Evolutionary conservation across 1,284 basidiomycete species (phyloP).

Genomic region (Papiliotrema flavescens): DNA sequence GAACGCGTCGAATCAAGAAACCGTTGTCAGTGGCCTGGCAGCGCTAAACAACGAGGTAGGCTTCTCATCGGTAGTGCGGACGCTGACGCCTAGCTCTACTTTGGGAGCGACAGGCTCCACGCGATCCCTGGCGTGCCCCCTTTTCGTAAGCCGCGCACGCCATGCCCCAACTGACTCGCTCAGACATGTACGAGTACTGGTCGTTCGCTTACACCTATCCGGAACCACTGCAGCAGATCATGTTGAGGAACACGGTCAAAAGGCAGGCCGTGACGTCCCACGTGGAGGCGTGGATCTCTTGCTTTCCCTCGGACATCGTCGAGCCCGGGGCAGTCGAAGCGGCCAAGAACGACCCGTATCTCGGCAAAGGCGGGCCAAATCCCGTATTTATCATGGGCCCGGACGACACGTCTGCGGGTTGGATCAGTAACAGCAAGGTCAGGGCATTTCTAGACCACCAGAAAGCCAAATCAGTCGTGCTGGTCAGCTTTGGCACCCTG

Average conservation of each 20-base stretch:
- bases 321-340: slow-evolving; percentile 11
- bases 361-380: slow-evolving; percentile 5
- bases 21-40: too few relatives aligned
- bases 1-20: too few relatives aligned
- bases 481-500: slow-evolving; percentile 14
- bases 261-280: not conserved
- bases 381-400: slow-evolving; percentile 10
- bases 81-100: not conserved
- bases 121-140: slow-evolving; percentile 13
- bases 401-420: slow-evolving; percentile 1
- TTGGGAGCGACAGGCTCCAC: slow-evolving; percentile 2
- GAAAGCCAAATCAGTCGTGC: slow-evolving; percentile 7
- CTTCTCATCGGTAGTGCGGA: too few relatives aligned
- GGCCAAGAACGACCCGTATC: slow-evolving; percentile 1
- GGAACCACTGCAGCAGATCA: slow-evolving; percentile 1
- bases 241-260: slow-evolving; percentile 6
- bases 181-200: slow-evolving; percentile 19
- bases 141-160: slow-evolving; percentile 8
- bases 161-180: not conserved
- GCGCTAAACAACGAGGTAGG: too few relatives aligned
- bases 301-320: slow-evolving; percentile 16
- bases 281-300: slow-evolving; percentile 9
- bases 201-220: slow-evolving; percentile 7
- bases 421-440: slow-evolving; percentile 9
- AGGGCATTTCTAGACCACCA: slow-evolving; percentile 11